phyloP scores from a whole-genome alignment of 2,329 filamentous ascomycete species.

The Aureobasidium sp. region DNA sequence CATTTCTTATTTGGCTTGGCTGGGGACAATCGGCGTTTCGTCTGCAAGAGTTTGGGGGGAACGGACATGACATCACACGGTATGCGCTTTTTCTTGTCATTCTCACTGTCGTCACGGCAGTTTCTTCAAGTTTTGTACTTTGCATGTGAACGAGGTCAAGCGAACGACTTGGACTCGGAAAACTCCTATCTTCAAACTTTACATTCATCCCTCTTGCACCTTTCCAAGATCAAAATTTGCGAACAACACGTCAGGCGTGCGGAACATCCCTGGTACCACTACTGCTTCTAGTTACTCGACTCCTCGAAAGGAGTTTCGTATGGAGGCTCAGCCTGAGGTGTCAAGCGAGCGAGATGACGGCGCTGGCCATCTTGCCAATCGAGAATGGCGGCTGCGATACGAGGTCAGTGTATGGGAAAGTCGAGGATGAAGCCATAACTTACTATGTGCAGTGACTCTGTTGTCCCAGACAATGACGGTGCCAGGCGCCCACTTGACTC shows the following conservation, averaged over 20 bases:
- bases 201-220: neutral
- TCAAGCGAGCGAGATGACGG: constrained; percentile 73
- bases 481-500: constrained; percentile 70
- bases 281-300: neutral
- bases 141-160: neutral
- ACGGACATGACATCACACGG: neutral
- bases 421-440: neutral
- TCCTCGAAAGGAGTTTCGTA: constrained; percentile 54
- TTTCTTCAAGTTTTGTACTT: neutral
- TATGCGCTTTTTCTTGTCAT: constrained; percentile 1
- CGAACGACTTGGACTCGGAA: neutral
- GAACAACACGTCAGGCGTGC: too few relatives aligned
- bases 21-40: neutral
- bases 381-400: constrained; percentile 52
- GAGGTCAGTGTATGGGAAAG: constrained; percentile 26
- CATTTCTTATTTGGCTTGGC: constrained; percentile 8
- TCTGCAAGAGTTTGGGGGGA: neutral
- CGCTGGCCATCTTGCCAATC: constrained; percentile 77
- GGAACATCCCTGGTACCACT: too few relatives aligned
- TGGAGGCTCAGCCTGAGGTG: constrained; percentile 72
- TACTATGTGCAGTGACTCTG: constrained; percentile 62
- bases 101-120: neutral
- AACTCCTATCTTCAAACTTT: neutral
- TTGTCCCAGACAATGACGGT: constrained; percentile 88
- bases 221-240: too few relatives aligned